These are phyloP conservation scores for Pseudomassariella vexata DNA, from an alignment of 2,329 filamentous ascomycete genomes.

Conservation along the genomic window DNA sequence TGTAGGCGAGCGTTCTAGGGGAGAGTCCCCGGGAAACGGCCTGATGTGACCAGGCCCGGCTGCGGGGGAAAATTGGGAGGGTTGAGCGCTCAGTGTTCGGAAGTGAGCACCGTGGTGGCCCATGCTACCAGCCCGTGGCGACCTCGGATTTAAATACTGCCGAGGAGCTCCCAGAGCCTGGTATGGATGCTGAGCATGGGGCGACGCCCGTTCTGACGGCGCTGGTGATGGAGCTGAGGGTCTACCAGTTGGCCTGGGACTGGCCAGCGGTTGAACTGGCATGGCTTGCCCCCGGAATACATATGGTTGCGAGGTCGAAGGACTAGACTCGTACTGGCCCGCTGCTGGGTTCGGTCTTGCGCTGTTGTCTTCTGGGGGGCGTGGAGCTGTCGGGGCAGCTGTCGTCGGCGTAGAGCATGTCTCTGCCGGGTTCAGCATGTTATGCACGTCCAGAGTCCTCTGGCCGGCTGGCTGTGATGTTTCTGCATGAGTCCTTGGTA, in stretches of 20 bases:
- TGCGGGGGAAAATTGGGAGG: constrained; percentile 15
- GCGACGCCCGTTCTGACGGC: constrained; percentile 24
- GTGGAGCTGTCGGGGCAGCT: constrained; percentile 9
- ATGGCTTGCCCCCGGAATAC: constrained; percentile 15
- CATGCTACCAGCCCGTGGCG: constrained; percentile 49
- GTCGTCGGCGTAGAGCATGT: constrained; percentile 15
- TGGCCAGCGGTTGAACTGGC: constrained; percentile 14
- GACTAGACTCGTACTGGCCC: constrained; percentile 17
- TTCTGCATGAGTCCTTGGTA: constrained; percentile 22
- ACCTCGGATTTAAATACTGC: constrained; percentile 52
- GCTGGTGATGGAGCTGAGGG: constrained; percentile 18
- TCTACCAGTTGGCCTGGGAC: constrained; percentile 12
- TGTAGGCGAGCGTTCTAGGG: constrained; percentile 2
- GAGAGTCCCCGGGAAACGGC: constrained; percentile 14
- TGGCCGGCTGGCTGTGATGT: constrained; percentile 21
- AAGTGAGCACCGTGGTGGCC: constrained; percentile 27
- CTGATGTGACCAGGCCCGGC: constrained; percentile 12
- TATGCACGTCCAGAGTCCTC: constrained; percentile 34
- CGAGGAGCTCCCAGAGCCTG: constrained; percentile 28
- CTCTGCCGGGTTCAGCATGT: constrained; percentile 37
- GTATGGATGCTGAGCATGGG: constrained; percentile 21
- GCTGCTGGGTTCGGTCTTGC: constrained; percentile 11
- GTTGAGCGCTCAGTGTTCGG: constrained; percentile 23
- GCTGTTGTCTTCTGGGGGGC: constrained; percentile 11
- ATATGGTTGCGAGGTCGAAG: constrained; percentile 15